Evolutionary conservation across 2,329 filamentous ascomycete genomes (phyloP).

Genomic region (Elsinoe perseae): DNA sequence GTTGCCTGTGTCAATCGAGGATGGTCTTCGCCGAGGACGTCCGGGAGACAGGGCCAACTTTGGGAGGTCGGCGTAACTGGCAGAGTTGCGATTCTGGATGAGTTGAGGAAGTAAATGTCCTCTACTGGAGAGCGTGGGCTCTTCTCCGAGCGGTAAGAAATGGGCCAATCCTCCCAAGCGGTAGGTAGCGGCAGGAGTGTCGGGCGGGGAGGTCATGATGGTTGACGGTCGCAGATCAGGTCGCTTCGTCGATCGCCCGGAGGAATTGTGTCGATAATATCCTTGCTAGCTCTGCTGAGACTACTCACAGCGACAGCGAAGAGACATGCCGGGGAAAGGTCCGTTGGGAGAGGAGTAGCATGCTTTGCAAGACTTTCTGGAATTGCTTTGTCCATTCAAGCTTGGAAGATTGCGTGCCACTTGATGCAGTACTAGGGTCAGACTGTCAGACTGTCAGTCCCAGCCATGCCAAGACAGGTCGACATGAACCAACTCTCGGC

Average conservation of each 20-base stretch:
- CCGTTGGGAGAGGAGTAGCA: too few relatives aligned
- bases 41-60: not conserved
- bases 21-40: slow-evolving; percentile 1
- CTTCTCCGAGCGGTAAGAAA: slow-evolving; percentile 37
- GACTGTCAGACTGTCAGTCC: not conserved
- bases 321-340: too few relatives aligned
- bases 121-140: slow-evolving; percentile 36
- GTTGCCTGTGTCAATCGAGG: slow-evolving; percentile 9
- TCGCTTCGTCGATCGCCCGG: not conserved
- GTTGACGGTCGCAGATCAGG: not conserved
- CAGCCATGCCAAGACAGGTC: not conserved
- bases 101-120: slow-evolving; percentile 37
- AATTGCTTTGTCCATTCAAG: slow-evolving; percentile 9
- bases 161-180: slow-evolving; percentile 32
- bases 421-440: too few relatives aligned
- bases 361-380: too few relatives aligned
- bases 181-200: slow-evolving; percentile 3
- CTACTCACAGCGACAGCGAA: too few relatives aligned
- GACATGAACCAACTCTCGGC: not conserved
- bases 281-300: too few relatives aligned
- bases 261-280: not conserved
- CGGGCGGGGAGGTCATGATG: slow-evolving; percentile 7
- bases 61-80: slow-evolving; percentile 20
- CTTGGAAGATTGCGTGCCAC: not conserved
- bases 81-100: slow-evolving; percentile 23